Conservation (phyloP, 1,284 basidiomycete genomes). For the Pseudozyma thailandica region DNA sequence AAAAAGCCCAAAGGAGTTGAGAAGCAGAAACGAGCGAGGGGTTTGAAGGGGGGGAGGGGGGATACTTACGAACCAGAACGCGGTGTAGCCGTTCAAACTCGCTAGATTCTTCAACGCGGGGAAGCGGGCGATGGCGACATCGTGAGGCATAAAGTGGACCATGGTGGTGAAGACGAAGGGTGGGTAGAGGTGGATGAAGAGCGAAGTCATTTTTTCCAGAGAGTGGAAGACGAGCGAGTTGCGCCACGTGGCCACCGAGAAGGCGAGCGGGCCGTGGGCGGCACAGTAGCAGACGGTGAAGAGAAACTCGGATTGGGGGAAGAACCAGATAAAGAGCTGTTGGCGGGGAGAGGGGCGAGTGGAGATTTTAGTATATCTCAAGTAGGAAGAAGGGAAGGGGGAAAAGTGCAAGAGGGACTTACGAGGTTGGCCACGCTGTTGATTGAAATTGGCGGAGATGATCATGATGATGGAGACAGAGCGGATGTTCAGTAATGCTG, state of each 20-base stretch:
- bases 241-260: constrained; percentile 93
- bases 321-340: constrained; percentile 53
- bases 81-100: constrained; percentile 74
- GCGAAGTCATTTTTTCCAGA: constrained; percentile 81
- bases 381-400: no score
- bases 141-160: constrained; percentile 81
- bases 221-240: constrained; percentile 87
- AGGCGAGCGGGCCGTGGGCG: constrained; percentile 78
- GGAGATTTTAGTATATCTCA: no score
- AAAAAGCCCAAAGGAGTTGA: no score
- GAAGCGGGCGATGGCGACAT: constrained; percentile 76
- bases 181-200: constrained; percentile 47
- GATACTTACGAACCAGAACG: constrained; percentile 70
- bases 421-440: constrained; percentile 74
- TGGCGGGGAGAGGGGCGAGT: constrained; percentile 63
- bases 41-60: background rate
- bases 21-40: background rate
- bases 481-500: background rate
- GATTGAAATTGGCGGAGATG: no score
- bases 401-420: background rate
- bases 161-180: constrained; percentile 86
- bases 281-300: constrained; percentile 60
- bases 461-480: no score
- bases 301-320: constrained; percentile 51
- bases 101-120: constrained; percentile 79